Evolutionary conservation across 2,329 filamentous ascomycete genomes (phyloP), one percentile per base, ranked within the genome.

Genomic region (Thelonectria olida): DNA sequence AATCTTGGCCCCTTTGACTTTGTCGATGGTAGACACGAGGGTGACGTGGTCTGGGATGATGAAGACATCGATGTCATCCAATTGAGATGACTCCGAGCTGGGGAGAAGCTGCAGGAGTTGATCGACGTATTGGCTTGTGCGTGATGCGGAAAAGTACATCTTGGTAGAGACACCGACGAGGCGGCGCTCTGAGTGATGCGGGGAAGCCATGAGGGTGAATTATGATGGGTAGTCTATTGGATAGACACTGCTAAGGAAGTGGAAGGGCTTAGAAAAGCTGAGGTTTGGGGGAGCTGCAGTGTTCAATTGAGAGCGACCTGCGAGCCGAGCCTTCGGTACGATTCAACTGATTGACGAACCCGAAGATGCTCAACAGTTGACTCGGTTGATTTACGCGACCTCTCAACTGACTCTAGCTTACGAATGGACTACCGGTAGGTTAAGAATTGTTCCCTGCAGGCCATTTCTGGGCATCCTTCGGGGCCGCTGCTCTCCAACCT

Each of bases 11-110:
- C 77, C 71, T 34, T 78, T 72, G 34, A 90, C 74, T 45, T 84
- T 80, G 5, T 80, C 73, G 51, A 82, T 77, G 12, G 84, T 81
- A 2, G 82, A 77, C n/a, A 82, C 72, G 39, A 95, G 80, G 12
- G 90, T 88, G 54, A 95, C 77, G 73, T 92, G 92, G 77, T 95
- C 91, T 1, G 92, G 92, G 66, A 94, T 88, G 68, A 95, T 79
- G 76, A 93, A 93, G 67, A 95, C 82, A 75, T 92, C 89, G 62
- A 92, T 76, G 51, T 85, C 79, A 27, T 83, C 76, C 13, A 80
- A 74, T 52, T 80, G 74, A 27, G 78, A 73, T 19, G 79, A 71
- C 4, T 79, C 72, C 31, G 80, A 72, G 22, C 81, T 76, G 19
- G 81, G 74, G 38, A 85, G 73, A 8, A 80, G 80, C 27, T 78